phyloP scores from a whole-genome alignment of 2,329 filamentous ascomycete genomes.

The Aspergillus ibericus region DNA sequence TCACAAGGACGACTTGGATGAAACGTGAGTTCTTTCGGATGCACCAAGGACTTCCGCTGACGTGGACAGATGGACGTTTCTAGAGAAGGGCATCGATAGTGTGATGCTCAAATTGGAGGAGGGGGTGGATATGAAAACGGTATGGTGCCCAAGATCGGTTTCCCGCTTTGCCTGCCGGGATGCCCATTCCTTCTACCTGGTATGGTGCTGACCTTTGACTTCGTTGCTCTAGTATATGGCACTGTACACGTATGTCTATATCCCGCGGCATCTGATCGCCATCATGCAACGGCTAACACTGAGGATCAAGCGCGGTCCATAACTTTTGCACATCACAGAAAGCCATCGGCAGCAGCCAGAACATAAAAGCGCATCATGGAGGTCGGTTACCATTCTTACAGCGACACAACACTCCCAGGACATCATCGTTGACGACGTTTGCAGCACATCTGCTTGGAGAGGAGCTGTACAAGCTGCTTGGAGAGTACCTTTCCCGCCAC shows the following conservation, averaged over 20 bases:
- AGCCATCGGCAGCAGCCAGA: slow-evolving; percentile 63
- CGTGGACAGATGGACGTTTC: slow-evolving; percentile 74
- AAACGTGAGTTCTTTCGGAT: slow-evolving; percentile 54
- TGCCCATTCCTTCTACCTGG: neutral
- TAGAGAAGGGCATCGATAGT: slow-evolving; percentile 82
- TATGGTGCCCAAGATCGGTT: slow-evolving; percentile 43
- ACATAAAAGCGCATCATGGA: slow-evolving; percentile 65
- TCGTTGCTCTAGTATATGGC: slow-evolving; percentile 73
- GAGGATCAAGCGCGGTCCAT: slow-evolving; percentile 71
- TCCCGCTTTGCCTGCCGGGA: neutral
- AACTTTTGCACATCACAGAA: slow-evolving; percentile 99
- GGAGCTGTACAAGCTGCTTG: slow-evolving; percentile 90
- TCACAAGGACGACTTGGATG: slow-evolving; percentile 59
- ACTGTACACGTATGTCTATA: slow-evolving; percentile 71
- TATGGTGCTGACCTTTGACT: slow-evolving; percentile 17
- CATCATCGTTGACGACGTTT: slow-evolving; percentile 16
- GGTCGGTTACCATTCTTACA: slow-evolving; percentile 49
- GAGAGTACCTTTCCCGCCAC: slow-evolving; percentile 77
- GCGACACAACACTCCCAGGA: neutral
- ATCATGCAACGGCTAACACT: slow-evolving; percentile 10
- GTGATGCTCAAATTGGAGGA: slow-evolving; percentile 92
- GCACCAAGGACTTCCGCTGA: slow-evolving; percentile 18
- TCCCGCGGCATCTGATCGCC: neutral
- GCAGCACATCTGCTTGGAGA: slow-evolving; percentile 90
- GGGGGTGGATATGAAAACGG: slow-evolving; percentile 89